Evolutionary conservation across 2,329 filamentous ascomycete species (phyloP), one percentile per base, ranked within the genome.

Genomic region (Colletotrichum sp.): DNA sequence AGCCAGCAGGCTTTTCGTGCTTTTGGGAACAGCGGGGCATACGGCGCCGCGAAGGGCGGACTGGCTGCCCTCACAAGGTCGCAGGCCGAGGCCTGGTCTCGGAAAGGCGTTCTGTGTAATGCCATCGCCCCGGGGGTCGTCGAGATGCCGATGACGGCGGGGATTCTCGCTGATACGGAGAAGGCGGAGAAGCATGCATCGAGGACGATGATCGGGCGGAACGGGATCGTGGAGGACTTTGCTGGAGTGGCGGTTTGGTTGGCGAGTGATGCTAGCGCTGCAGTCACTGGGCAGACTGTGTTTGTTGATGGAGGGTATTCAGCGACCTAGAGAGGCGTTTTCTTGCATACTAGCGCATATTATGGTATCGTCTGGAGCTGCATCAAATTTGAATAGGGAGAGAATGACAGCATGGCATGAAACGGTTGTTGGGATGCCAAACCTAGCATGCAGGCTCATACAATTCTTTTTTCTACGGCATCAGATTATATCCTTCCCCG

Each of bases 271-370:
- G 83, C 81, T 0, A 83, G 82, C 21, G 79, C 78, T 9, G 78
- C 82, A 0, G 80, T 84, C 2, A 84, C 82, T 0, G 83, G 83
- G 0, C 83, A 84, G 77, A 81, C 79, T 1, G 77, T 84, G 1
- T 84, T 84, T 76, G 82, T 84, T 0, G 83, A 84, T 36, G 82
- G 83, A 2, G 83, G 83, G 0, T 84, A 83, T 58, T 84, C 83
- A 2, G 82, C 81, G 2, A 80, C 80, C 0, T 81, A 32, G 8
- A 5, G 18, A 3, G 6, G 16, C 13, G 43, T 1, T 36, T n/a
- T 61, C 43, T 1, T 1, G 1, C 10, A 48, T 21, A 0, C 10
- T 1, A 21, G 1, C 0, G 43, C 6, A 48, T 48, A 13, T 48
- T 24, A 0, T 13, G 10, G 43, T 21, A 0, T 21, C 1, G 5